Evolutionary conservation across 2,329 filamentous ascomycete genomes (phyloP).

Genomic region (Allantophomopsis cytisporea): DNA sequence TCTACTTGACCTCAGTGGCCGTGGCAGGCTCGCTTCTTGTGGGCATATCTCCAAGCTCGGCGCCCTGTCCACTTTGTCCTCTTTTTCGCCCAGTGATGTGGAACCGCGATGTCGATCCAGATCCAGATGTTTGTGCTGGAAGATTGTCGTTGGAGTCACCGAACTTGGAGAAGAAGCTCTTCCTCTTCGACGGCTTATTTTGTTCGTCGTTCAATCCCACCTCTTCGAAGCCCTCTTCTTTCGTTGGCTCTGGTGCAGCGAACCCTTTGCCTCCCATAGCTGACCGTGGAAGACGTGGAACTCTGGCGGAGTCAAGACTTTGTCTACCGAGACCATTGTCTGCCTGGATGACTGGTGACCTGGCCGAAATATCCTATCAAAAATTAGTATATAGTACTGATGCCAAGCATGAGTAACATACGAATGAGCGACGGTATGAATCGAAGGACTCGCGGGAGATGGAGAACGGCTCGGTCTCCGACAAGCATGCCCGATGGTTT

Average conservation of each 20-base stretch:
- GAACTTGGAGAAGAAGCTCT: constrained; percentile 72
- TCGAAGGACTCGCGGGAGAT: constrained; percentile 97
- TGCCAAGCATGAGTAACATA: constrained; percentile 31
- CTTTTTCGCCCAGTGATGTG: constrained; percentile 60
- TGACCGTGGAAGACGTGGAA: constrained; percentile 47
- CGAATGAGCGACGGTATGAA: constrained; percentile 90
- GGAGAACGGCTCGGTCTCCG: constrained; percentile 83
- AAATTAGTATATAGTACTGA: constrained; percentile 2
- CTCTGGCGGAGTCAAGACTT: constrained; percentile 65
- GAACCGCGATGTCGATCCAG: constrained; percentile 40
- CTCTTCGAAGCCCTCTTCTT: constrained; percentile 79
- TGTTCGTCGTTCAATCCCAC: constrained; percentile 74
- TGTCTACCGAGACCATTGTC: constrained; percentile 51
- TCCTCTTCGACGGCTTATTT: constrained; percentile 39
- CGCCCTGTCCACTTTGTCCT: constrained; percentile 54
- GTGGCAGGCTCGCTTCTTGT: constrained; percentile 7
- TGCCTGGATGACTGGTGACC: constrained; percentile 55
- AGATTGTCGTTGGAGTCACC: constrained; percentile 39
- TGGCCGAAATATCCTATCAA: constrained; percentile 73
- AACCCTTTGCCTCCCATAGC: constrained; percentile 43
- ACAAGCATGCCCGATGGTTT: constrained; percentile 43
- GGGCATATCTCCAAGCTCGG: constrained; percentile 54
- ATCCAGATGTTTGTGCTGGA: constrained; percentile 15
- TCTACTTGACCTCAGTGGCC: constrained; percentile 7
- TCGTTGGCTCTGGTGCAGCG: constrained; percentile 46